These are phyloP conservation scores for Triticum dicoccoides DNA, from an alignment of 176 grass and related monocot genomes.

Conservation along the genomic window DNA sequence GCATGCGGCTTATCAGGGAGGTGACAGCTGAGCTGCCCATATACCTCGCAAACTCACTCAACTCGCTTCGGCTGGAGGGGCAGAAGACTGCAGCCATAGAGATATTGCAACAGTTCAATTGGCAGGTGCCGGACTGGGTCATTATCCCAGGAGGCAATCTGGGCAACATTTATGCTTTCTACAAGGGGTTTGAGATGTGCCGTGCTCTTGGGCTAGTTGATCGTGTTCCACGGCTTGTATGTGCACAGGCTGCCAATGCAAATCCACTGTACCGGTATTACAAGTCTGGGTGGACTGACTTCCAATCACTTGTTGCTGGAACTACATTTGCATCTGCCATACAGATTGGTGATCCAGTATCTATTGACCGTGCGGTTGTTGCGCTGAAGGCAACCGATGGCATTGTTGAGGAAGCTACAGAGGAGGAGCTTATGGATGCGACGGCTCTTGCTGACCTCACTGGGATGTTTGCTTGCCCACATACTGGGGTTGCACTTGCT, in stretches of 20 bases:
- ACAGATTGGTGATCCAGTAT: slow-evolving; percentile 78
- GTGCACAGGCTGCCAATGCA: slow-evolving; percentile 68
- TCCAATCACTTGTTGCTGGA: slow-evolving; percentile 48
- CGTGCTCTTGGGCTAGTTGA: slow-evolving; percentile 59
- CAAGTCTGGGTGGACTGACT: slow-evolving; percentile 63
- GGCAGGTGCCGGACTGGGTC: slow-evolving; percentile 78
- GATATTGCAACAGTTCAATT: slow-evolving; percentile 74
- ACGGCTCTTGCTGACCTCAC: slow-evolving; percentile 64
- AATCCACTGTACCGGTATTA: slow-evolving; percentile 63
- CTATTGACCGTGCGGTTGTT: slow-evolving; percentile 57
- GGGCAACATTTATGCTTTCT: slow-evolving; percentile 86
- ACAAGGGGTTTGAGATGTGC: slow-evolving; percentile 78
- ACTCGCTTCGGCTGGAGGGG: slow-evolving; percentile 72
- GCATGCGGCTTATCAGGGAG: slow-evolving; percentile 70
- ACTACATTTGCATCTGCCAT: slow-evolving; percentile 77
- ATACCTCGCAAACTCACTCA: slow-evolving; percentile 73
- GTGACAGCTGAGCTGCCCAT: slow-evolving; percentile 70
- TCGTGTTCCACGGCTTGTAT: slow-evolving; percentile 54
- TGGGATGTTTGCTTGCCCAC: slow-evolving; percentile 79
- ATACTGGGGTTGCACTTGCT: slow-evolving; percentile 73
- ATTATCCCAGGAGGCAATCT: slow-evolving; percentile 70
- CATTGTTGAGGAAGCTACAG: slow-evolving; percentile 71
- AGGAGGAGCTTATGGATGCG: slow-evolving; percentile 82
- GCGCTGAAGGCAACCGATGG: slow-evolving; percentile 62
- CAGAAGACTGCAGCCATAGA: slow-evolving; percentile 77